These are phyloP conservation scores for Diaporthe eres DNA, from an alignment of 2,329 filamentous ascomycete species.

Conservation along the genomic window DNA sequence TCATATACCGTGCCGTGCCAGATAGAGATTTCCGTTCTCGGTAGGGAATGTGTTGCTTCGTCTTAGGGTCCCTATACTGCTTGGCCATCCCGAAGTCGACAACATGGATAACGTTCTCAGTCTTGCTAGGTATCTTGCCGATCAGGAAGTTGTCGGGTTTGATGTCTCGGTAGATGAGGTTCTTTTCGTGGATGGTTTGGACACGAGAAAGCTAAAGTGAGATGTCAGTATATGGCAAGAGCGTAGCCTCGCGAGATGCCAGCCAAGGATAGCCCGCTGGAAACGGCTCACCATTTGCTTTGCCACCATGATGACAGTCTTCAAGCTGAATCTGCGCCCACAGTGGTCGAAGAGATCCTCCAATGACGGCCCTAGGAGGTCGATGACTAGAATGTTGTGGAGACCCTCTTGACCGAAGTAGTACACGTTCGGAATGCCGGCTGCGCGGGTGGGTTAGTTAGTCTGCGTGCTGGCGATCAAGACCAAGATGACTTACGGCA, in stretches of 20 bases:
- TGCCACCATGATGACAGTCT: slow-evolving; percentile 99
- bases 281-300: slow-evolving; percentile 87
- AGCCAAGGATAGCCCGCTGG: not conserved
- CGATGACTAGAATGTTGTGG: slow-evolving; percentile 98
- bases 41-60: slow-evolving; percentile 98
- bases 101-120: slow-evolving; percentile 98
- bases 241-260: not conserved
- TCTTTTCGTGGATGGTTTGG: slow-evolving; percentile 96
- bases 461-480: slow-evolving; percentile 34
- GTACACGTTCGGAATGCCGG: slow-evolving; percentile 99
- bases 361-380: slow-evolving; percentile 92
- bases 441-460: slow-evolving; percentile 67
- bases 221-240: slow-evolving; percentile 47
- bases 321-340: slow-evolving; percentile 93
- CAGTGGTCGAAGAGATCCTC: slow-evolving; percentile 99
- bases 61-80: slow-evolving; percentile 98
- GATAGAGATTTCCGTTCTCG: slow-evolving; percentile 97
- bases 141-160: slow-evolving; percentile 99
- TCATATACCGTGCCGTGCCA: slow-evolving; percentile 98
- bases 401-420: slow-evolving; percentile 99
- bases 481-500: slow-evolving; percentile 82
- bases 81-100: slow-evolving; percentile 99
- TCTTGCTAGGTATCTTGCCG: slow-evolving; percentile 90
- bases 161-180: slow-evolving; percentile 98
- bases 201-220: slow-evolving; percentile 83